These are phyloP conservation scores for Sordariomycetes sp. DNA, from an alignment of 2,329 filamentous ascomycete genomes.

Conservation along the genomic window DNA sequence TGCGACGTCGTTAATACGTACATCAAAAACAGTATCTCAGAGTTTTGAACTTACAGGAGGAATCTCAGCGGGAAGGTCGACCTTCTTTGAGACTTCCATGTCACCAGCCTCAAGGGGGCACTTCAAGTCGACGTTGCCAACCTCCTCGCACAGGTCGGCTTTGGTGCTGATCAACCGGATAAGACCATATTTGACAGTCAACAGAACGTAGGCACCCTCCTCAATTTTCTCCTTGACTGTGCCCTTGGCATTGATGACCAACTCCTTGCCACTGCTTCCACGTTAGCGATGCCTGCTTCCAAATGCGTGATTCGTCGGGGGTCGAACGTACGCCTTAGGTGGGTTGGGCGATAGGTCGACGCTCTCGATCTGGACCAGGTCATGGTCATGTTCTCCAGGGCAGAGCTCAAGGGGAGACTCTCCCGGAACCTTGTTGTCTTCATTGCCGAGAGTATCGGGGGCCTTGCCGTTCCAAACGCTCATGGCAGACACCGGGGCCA, in stretches of 20 bases:
- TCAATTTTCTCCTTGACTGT: constrained; percentile 64
- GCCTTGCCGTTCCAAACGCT: constrained; percentile 29
- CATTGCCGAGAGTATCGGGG: constrained; percentile 31
- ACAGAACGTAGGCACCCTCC: constrained; percentile 69
- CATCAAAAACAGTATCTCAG: neutral
- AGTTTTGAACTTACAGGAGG: constrained; percentile 62
- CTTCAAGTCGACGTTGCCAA: constrained; percentile 76
- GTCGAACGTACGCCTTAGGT: constrained; percentile 57
- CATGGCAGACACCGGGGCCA: constrained; percentile 32
- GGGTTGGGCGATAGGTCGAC: constrained; percentile 84
- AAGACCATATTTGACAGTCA: constrained; percentile 89
- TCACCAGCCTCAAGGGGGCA: constrained; percentile 81
- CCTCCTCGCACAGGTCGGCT: constrained; percentile 81
- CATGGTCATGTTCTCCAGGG: constrained; percentile 49
- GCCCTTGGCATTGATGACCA: constrained; percentile 72
- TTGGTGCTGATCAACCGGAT: constrained; percentile 79
- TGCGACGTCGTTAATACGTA: constrained; percentile 21
- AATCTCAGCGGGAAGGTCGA: constrained; percentile 78
- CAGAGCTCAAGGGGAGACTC: constrained; percentile 82
- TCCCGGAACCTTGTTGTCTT: constrained; percentile 62
- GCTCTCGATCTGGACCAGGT: constrained; percentile 67
- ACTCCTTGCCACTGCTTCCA: constrained; percentile 56
- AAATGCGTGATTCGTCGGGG: neutral
- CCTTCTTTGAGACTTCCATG: constrained; percentile 65
- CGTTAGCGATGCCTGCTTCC: constrained; percentile 17